phyloP scores from a whole-genome alignment of 176 grass and related monocot genomes.

The Bonia amplexicaulis region DNA sequence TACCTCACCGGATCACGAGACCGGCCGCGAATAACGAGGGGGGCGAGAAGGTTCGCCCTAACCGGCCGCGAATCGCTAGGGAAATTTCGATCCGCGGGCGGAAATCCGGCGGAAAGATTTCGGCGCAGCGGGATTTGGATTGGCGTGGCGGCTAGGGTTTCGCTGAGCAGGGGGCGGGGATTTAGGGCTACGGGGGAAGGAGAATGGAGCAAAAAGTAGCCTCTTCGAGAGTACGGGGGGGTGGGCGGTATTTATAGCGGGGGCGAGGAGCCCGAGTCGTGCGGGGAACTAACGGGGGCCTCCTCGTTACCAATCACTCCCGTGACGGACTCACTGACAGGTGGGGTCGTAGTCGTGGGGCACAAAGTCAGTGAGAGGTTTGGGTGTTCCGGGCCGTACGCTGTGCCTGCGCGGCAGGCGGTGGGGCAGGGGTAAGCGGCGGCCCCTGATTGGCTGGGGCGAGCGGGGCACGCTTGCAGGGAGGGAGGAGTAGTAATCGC shows the following conservation, averaged over 20 bases:
- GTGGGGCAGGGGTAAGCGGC: conserved; percentile 15
- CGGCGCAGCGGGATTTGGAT: conserved; percentile 35
- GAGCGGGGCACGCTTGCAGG: neutral
- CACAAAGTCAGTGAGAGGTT: accelerated
- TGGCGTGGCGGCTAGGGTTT: conserved; percentile 62
- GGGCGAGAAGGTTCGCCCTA: neutral
- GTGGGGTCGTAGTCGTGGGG: accelerated
- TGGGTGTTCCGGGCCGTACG: neutral
- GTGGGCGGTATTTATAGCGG: conserved; percentile 27
- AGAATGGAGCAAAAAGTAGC: neutral
- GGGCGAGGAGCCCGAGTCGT: conserved; percentile 25
- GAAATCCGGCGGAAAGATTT: neutral
- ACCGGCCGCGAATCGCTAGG: conserved; percentile 20
- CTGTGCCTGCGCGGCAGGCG: neutral
- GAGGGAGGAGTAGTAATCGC: neutral
- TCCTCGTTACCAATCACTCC: neutral
- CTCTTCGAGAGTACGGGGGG: neutral
- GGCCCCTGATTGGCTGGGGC: neutral
- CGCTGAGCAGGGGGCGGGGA: too few relatives aligned
- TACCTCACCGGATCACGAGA: neutral
- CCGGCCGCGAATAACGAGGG: too few relatives aligned
- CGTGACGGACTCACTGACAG: neutral
- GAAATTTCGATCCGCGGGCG: conserved; percentile 11
- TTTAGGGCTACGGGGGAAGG: neutral
- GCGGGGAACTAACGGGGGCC: conserved; percentile 21